phyloP scores from a whole-genome alignment of 1,139 yeast species.

The Meyerozyma smithsonii region DNA sequence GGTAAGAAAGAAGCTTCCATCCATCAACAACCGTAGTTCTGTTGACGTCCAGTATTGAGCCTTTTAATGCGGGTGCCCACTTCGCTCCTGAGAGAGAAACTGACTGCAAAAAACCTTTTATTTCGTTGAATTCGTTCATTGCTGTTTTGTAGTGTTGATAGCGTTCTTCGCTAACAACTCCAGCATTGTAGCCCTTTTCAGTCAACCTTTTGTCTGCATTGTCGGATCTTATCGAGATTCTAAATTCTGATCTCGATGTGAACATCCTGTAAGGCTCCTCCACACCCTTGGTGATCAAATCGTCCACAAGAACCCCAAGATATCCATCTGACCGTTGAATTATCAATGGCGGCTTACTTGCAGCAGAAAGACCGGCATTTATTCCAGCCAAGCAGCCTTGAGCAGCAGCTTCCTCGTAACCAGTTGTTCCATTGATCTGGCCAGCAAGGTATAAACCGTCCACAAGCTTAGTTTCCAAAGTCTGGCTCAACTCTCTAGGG shows the following conservation, averaged over 20 bases:
- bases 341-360: slow-evolving; percentile 42
- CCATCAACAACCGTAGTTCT: slow-evolving; percentile 32
- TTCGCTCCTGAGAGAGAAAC: slow-evolving; percentile 48
- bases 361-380: slow-evolving; percentile 66
- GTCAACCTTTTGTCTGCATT: slow-evolving; percentile 90
- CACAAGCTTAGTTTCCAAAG: slow-evolving; percentile 78
- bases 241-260: slow-evolving; percentile 90
- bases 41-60: slow-evolving; percentile 42
- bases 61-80: slow-evolving; percentile 56
- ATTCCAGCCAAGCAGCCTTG: slow-evolving; percentile 96
- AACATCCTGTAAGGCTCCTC: slow-evolving; percentile 98
- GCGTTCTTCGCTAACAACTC: slow-evolving; percentile 63
- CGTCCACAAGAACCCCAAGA: slow-evolving; percentile 90
- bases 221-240: slow-evolving; percentile 86
- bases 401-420: slow-evolving; percentile 98
- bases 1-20: slow-evolving; percentile 43
- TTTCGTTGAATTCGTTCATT: slow-evolving; percentile 37
- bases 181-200: slow-evolving; percentile 56
- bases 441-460: slow-evolving; percentile 87
- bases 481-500: slow-evolving; percentile 76
- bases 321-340: slow-evolving; percentile 80
- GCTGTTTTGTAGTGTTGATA: slow-evolving; percentile 49
- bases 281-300: slow-evolving; percentile 90
- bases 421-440: slow-evolving; percentile 97
- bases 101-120: slow-evolving; percentile 41